phyloP scores from a whole-genome alignment of 768 basidiomycete species.

The Kwoniella dendrophila region DNA sequence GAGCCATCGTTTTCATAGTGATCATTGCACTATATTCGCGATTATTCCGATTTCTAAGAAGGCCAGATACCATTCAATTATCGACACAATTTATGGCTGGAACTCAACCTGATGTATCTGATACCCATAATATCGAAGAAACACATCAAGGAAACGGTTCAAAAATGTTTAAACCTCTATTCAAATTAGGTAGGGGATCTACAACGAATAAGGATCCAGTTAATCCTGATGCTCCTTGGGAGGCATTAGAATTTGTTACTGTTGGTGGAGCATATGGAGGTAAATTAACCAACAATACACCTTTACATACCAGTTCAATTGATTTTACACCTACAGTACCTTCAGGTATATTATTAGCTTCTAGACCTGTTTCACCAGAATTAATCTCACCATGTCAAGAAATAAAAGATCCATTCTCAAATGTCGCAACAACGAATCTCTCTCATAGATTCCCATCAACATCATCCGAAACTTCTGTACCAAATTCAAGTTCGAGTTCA shows the following conservation, averaged over 20 bases:
- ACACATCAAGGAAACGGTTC: background rate
- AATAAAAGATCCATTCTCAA: conserved; percentile 16
- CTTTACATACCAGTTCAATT: conserved; percentile 2
- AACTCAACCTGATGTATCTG: conserved; percentile 12
- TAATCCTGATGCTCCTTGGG: conserved; percentile 45
- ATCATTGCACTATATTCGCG: conserved; percentile 46
- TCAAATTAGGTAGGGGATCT: conserved; percentile 6
- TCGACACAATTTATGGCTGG: conserved; percentile 37
- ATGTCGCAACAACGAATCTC: background rate
- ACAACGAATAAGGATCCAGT: conserved; percentile 9
- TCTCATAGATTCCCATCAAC: conserved; percentile 10
- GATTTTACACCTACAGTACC: conserved; percentile 13
- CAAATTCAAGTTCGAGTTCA: conserved; percentile 5
- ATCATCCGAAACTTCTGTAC: conserved; percentile 10
- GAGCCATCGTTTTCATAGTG: conserved; percentile 50
- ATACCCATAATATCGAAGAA: background rate
- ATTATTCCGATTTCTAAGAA: conserved; percentile 48
- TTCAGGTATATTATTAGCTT: conserved; percentile 12
- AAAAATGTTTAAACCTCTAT: conserved; percentile 4
- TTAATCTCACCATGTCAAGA: conserved; percentile 13
- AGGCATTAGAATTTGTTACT: conserved; percentile 45
- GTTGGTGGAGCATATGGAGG: conserved; percentile 19
- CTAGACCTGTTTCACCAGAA: conserved; percentile 23
- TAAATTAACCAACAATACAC: conserved; percentile 3
- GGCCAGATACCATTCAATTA: conserved; percentile 52